Base-by-base conservation (phyloP, 192 early-diverging fungal genomes). In the Coemansia sp. region DNA sequence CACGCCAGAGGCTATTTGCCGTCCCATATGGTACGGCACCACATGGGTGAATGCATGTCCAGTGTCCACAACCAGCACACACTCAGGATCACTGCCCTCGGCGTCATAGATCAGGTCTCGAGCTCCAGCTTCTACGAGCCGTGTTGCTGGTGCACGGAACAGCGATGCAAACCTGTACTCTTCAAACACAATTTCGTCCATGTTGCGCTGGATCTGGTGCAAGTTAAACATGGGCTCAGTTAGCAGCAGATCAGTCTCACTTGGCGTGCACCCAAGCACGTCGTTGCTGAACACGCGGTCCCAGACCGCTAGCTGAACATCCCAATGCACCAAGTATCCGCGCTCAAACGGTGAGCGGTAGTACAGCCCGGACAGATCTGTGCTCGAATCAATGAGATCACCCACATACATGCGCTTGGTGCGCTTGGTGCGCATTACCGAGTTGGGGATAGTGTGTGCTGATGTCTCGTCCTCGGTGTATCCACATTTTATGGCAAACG, bases 131-230 rank as follows among this genome's bases (percentile, higher is more conserved):
- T 35, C 58, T 0, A 58, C 54, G 2, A 84, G 60, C 41, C 45
- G 53, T 11, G 73, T 32, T 15, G 68, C 65, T 9, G 72, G 64
- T 15, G 69, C 56, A 11, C 81, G 80, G 2, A 64, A 47, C 48
- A 67, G 32, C 9, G 69, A 69, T 5, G 67, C 63, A 69, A 95
- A 95, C 52, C 84, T 83, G 60, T 90, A 93, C 69, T 91, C 91
- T 69, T 95, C 93, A 82, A 92, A 95, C 10, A 92, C 71, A 4
- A 95, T 84, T 78, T 95, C 89, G 71, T 95, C 92, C 65, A 87
- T 89, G 5, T 79, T 68, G 14, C 84, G 70, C 56, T 87, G 88
- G 48, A 93, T 85, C 53, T 80, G 86, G 10, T 82, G 83, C 45
- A 95, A 79, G 73, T 95, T 95, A 63, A 93, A 87, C 48, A 83